Conservation (phyloP, 169 alveolate species). For the Cryptosporidium ubiquitum region DNA sequence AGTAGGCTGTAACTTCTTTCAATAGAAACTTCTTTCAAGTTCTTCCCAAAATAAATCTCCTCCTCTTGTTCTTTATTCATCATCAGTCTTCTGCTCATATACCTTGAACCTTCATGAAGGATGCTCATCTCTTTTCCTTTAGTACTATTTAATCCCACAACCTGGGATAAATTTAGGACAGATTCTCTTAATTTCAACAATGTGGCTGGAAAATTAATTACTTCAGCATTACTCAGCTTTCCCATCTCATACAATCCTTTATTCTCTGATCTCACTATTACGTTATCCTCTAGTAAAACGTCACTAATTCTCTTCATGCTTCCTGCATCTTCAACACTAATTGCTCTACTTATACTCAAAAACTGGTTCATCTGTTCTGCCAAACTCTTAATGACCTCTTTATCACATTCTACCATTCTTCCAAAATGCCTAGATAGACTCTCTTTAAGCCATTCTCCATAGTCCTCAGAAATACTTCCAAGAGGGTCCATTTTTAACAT, state of each 20-base stretch:
- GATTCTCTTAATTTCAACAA: slow-evolving; percentile 44
- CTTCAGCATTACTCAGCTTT: slow-evolving; percentile 3
- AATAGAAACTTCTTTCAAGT: not conserved
- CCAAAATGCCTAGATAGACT: slow-evolving; percentile 5
- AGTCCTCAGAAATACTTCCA: slow-evolving; percentile 2
- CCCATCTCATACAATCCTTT: not conserved
- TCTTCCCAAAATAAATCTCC: not conserved
- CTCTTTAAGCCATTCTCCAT: slow-evolving; percentile 21
- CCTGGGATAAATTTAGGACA: not conserved
- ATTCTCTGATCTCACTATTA: not conserved
- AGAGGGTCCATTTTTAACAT: slow-evolving; percentile 48
- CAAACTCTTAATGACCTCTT: slow-evolving; percentile 1
- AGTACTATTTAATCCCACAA: not conserved
- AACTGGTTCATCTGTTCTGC: slow-evolving; percentile 61
- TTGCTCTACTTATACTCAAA: slow-evolving; percentile 38
- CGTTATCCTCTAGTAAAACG: slow-evolving; percentile 19
- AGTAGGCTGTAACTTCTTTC: not conserved
- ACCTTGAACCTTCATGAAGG: not conserved
- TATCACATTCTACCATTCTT: slow-evolving; percentile 35
- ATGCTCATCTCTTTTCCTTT: not conserved
- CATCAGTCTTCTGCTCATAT: not conserved
- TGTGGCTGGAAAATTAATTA: slow-evolving; percentile 23
- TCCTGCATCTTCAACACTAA: slow-evolving; percentile 3
- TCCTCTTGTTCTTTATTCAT: not conserved
- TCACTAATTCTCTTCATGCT: slow-evolving; percentile 51